Evolutionary conservation across 805 yeast genomes (phyloP).

Genomic region (Spencermartinsiella europaea): DNA sequence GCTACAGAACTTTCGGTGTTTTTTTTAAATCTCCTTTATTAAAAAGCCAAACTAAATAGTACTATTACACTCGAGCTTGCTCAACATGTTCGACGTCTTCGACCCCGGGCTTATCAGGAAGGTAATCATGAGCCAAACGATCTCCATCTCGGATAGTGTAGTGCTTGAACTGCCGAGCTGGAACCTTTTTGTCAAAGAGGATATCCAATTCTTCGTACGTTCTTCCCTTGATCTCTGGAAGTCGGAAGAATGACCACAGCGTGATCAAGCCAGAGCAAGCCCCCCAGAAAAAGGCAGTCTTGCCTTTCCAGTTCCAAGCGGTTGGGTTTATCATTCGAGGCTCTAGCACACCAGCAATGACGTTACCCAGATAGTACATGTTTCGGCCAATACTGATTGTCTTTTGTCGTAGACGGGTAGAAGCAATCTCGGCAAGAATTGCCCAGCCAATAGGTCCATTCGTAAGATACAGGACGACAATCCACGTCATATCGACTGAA

Average conservation of each 20-base stretch:
- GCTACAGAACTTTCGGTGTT: too few species aligned
- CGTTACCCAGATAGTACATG: conserved; percentile 16
- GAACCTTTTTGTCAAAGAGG: conserved; percentile 37
- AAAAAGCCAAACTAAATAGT: too few species aligned
- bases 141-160: neutral
- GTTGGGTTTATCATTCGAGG: conserved; percentile 47
- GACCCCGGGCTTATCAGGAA: too few species aligned
- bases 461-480: too few species aligned
- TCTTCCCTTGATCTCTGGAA: too few species aligned
- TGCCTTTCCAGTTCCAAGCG: conserved; percentile 42
- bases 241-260: conserved; percentile 43
- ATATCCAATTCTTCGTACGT: conserved; percentile 52
- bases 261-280: conserved; percentile 31
- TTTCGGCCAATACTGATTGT: conserved; percentile 35
- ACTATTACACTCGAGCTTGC: too few species aligned
- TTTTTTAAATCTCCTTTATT: too few species aligned
- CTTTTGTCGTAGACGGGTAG: conserved; percentile 35
- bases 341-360: conserved; percentile 11
- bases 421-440: conserved; percentile 38
- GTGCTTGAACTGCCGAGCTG: conserved; percentile 27
- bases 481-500: too few species aligned
- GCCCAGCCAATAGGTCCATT: conserved; percentile 40
- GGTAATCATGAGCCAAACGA: too few species aligned
- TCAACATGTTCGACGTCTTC: too few species aligned
- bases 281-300: conserved; percentile 43